These are phyloP conservation scores for Datura wrightii DNA, from an alignment of 257 asterid genomes.

Conservation along the genomic window DNA sequence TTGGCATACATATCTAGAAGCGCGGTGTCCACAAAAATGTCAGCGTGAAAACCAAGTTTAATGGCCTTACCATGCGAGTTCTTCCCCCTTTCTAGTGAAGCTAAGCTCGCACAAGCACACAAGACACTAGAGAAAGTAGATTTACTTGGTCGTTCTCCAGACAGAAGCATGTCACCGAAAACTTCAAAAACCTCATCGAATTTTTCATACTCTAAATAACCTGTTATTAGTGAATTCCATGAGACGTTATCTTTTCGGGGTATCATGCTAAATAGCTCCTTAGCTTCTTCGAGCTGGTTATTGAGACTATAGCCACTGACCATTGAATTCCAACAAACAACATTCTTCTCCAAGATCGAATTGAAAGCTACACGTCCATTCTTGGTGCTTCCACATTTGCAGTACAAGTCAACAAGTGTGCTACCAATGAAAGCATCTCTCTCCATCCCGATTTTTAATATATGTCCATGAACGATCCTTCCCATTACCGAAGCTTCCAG, in stretches of 20 bases:
- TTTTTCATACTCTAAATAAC: slow-evolving; percentile 53
- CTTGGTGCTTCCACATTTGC: slow-evolving; percentile 66
- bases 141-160: slow-evolving; percentile 65
- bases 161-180: slow-evolving; percentile 62
- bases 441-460: slow-evolving; percentile 60
- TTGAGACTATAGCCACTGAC: slow-evolving; percentile 72
- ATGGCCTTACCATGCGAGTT: slow-evolving; percentile 62
- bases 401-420: slow-evolving; percentile 69
- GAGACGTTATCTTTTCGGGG: slow-evolving; percentile 63
- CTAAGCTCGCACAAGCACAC: slow-evolving; percentile 72
- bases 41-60: slow-evolving; percentile 65
- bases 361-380: slow-evolving; percentile 62
- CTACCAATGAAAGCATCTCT: slow-evolving; percentile 56
- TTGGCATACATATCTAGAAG: slow-evolving; percentile 82
- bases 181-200: slow-evolving; percentile 53
- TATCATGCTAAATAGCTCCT: slow-evolving; percentile 55
- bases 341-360: slow-evolving; percentile 54
- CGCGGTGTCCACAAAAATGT: slow-evolving; percentile 70
- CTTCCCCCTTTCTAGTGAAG: slow-evolving; percentile 68
- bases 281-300: slow-evolving; percentile 61
- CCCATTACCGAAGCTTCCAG: slow-evolving; percentile 63
- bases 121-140: slow-evolving; percentile 77
- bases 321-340: slow-evolving; percentile 79
- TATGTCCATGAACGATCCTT: slow-evolving; percentile 60
- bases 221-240: slow-evolving; percentile 79